These are phyloP conservation scores for Mycena indigotica DNA, from an alignment of 768 basidiomycete genomes.

Conservation along the genomic window DNA sequence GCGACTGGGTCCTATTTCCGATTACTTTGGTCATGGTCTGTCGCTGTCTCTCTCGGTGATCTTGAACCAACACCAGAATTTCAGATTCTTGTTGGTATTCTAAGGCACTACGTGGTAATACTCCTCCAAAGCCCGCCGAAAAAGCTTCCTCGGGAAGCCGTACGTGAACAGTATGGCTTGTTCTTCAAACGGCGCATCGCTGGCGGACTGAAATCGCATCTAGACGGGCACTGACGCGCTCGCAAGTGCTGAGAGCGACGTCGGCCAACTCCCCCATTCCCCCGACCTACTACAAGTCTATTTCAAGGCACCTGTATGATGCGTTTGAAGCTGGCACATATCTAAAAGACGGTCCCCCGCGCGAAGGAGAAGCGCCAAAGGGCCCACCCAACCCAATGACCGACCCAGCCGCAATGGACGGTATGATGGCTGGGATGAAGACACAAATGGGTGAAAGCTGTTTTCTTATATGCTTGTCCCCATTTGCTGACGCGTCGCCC, in stretches of 20 bases:
- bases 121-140: slow-evolving; percentile 85
- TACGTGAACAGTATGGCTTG: slow-evolving; percentile 83
- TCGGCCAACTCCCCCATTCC: slow-evolving; percentile 82
- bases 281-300: slow-evolving; percentile 66
- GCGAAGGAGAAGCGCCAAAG: slow-evolving; percentile 54
- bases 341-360: slow-evolving; percentile 83
- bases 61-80: not conserved
- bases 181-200: slow-evolving; percentile 2
- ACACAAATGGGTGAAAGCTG: slow-evolving; percentile 85
- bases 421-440: slow-evolving; percentile 99
- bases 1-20: slow-evolving; percentile 92
- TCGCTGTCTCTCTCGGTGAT: slow-evolving; percentile 13
- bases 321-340: slow-evolving; percentile 77
- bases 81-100: slow-evolving; percentile 89
- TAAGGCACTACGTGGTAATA: slow-evolving; percentile 89
- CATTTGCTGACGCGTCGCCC: not conserved
- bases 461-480: not conserved
- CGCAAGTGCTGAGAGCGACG: slow-evolving; percentile 82
- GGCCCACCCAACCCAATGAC: slow-evolving; percentile 79
- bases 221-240: slow-evolving; percentile 78
- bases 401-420: slow-evolving; percentile 93
- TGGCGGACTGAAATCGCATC: slow-evolving; percentile 7
- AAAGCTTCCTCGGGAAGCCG: slow-evolving; percentile 70
- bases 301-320: slow-evolving; percentile 72
- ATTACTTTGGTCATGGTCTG: slow-evolving; percentile 96